Evolutionary conservation across 2,329 filamentous ascomycete genomes (phyloP), one percentile per base, ranked within the genome.

Genomic region (Gnomoniopsis sp.): DNA sequence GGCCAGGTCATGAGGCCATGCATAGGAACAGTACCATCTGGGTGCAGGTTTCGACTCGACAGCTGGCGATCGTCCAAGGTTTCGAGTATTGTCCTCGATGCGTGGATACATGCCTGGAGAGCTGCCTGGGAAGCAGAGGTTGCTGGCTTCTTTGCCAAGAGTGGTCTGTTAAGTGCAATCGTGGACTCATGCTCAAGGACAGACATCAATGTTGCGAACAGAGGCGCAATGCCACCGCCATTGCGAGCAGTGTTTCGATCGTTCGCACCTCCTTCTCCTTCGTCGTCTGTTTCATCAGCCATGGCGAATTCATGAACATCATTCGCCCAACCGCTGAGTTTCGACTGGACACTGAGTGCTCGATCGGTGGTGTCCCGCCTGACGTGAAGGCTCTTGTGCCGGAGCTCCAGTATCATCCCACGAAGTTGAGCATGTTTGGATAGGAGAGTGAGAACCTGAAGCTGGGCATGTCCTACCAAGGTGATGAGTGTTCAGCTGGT

Each of bases 381-480:
- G 3, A 51, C 48, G 7, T 58, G 55, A 2, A 65, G 46, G 22
- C 53, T 58, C 48, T 65, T 65, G 44, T 65, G 60, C 17, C 63
- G 60, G 12, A 65, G 62, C 26, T 65, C 63, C 7, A 65, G 53
- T 15, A 65, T 65, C 56, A 61, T 58, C 12, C 63, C 63, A 19
- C 63, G 57, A 15, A 65, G 52, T 22, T 60, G 62, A 17, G 63
- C 60, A 51, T 65, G 63, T 17, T 63, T 60, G 3, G 63, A 59
- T 23, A 64, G 34, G 15, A 65, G 48, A 23, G 54, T 55, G 11
- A 65, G 52, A 22, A 65, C 58, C 33, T 58, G 57, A 7, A 65
- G 49, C 44, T 60, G 49, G 34, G 46, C 11, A 14, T 3, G 14
- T 14, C 15, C 48, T 38, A 46, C 4, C 6, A 22, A 17, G 2